Evolutionary conservation across 495 filamentous ascomycete genomes (phyloP), one percentile per base, ranked within the genome.

Genomic region (Xylaria sp.): DNA sequence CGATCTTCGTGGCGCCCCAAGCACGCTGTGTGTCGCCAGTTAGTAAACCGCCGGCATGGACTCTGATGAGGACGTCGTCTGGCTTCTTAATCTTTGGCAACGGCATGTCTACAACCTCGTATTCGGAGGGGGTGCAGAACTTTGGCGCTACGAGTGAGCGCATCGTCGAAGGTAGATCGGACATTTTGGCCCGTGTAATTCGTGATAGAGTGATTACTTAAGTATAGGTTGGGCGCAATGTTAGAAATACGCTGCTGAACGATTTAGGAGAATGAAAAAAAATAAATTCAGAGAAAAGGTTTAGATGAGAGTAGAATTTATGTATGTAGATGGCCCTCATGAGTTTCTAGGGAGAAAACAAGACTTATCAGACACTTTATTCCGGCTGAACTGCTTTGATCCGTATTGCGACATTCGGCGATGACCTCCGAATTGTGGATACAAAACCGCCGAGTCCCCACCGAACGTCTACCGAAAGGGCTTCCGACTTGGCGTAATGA

Each of bases 11-110:
- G 7, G 19, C 44, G 33, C 80, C 80, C 0, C 69, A 72, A 3
- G 85, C 82, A 40, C 85, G 73, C 69, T 86, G 86, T 2, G 86
- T 82, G 71, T 89, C 86, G 7, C 85, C 80, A 0, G 86, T 85
- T 61, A 83, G 80, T 61, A 89, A 75, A 43, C 78, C 79, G 0
- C 81, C 84, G 24, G 86, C 87, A 67, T 87, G 78, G 9, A 88
- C 79, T 63, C 80, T 81, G 72, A 90, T 82, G 8, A 90, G 73
- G 14, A 89, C 72, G 57, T 88, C 82, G 67, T 82, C 76, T 3
- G 84, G 78, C 17, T 75, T 63, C 2, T 67, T 73, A 61, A 87
- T 77, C 62, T 75, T 74, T 0, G 86, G 86, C 19, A 80, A 71
- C 0, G 84, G 83, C 26, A 87, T 62, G n/a, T 82, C 79, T 11